Evolutionary conservation across 768 basidiomycete genomes (phyloP).

Genomic region (Kwoniella sp.): DNA sequence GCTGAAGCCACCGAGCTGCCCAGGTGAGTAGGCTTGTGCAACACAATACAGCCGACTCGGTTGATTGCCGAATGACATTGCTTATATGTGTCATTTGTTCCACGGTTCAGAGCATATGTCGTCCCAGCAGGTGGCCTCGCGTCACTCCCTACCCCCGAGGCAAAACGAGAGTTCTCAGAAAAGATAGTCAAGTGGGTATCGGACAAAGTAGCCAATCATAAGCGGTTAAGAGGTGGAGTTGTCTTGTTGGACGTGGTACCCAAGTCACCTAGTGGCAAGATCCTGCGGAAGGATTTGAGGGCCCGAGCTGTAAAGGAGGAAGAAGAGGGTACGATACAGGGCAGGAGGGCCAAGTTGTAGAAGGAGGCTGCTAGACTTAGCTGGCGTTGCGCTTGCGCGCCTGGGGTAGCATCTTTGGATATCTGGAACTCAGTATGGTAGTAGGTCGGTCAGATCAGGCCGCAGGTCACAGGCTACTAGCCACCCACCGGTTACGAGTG

Average conservation of each 20-base stretch:
- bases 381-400: no score
- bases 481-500: no score
- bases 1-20: conserved; percentile 80
- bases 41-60: no score
- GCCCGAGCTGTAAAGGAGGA: conserved; percentile 66
- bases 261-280: conserved; percentile 85
- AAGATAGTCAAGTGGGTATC: conserved; percentile 70
- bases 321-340: conserved; percentile 24
- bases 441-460: no score
- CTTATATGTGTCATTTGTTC: not conserved
- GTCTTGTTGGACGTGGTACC: conserved; percentile 66
- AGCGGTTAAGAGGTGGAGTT: conserved; percentile 73
- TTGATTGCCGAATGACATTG: not conserved
- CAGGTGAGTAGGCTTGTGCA: not conserved
- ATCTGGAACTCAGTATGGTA: no score
- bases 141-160: conserved; percentile 40
- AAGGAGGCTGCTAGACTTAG: no score
- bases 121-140: conserved; percentile 46
- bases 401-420: no score
- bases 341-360: conserved; percentile 36
- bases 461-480: no score
- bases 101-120: conserved; percentile 54
- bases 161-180: conserved; percentile 59
- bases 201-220: conserved; percentile 68
- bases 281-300: conserved; percentile 74